Percentiles rank a stretch among this genome's conserved stretches.
These are phyloP conservation scores for Akanthomyces dipterigenus DNA, from an alignment of 2,329 filamentous ascomycete species.

Conservation along the genomic window DNA sequence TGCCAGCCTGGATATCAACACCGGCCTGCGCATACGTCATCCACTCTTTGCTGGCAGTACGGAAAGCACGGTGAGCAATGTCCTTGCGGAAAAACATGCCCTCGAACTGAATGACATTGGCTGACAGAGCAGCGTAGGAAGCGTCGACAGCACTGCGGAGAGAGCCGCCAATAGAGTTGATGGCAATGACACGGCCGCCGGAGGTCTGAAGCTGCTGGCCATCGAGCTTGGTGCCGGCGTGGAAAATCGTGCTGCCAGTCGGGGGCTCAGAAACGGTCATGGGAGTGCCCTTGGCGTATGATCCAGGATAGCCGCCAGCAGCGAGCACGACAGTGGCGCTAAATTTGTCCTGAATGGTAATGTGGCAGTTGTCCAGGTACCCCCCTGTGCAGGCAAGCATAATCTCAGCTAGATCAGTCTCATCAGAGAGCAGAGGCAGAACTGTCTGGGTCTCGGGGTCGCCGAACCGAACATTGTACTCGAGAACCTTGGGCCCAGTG, in stretches of 20 bases:
- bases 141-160: slow-evolving; percentile 77
- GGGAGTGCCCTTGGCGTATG: slow-evolving; percentile 71
- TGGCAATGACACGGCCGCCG: slow-evolving; percentile 87
- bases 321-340: slow-evolving; percentile 92
- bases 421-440: slow-evolving; percentile 65
- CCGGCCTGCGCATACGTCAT: slow-evolving; percentile 92
- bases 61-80: slow-evolving; percentile 74
- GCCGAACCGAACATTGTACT: slow-evolving; percentile 91
- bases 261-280: slow-evolving; percentile 44
- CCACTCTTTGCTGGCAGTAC: slow-evolving; percentile 37
- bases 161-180: slow-evolving; percentile 67
- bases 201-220: slow-evolving; percentile 62
- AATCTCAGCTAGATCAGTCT: slow-evolving; percentile 80
- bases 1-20: slow-evolving; percentile 90
- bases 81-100: slow-evolving; percentile 90
- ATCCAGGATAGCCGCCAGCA: slow-evolving; percentile 81
- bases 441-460: slow-evolving; percentile 89
- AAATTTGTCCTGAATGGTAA: slow-evolving; percentile 63
- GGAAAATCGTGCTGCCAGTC: slow-evolving; percentile 66
- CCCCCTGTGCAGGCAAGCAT: slow-evolving; percentile 80
- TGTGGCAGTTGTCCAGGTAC: slow-evolving; percentile 60
- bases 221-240: slow-evolving; percentile 73
- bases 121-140: slow-evolving; percentile 77
- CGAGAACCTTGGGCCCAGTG: slow-evolving; percentile 71
- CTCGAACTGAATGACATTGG: slow-evolving; percentile 65